Evolutionary conservation across 202 grass and related monocot genomes (phyloP), one percentile per base, ranked within the genome.

Genomic region (Panicum hallii): DNA sequence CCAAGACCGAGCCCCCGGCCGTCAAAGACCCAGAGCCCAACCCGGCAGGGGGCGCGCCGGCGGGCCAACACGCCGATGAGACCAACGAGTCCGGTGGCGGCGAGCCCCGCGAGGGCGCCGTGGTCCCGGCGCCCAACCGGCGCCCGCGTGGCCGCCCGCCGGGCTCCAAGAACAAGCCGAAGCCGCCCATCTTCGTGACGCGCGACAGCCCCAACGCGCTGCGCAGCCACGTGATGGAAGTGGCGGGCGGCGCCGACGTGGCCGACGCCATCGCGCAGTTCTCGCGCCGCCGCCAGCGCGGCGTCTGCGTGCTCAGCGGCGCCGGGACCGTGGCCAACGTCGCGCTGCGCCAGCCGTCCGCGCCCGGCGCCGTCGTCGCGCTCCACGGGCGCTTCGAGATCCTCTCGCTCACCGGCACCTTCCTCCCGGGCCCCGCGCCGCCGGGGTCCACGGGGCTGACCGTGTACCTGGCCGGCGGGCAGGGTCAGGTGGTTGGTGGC

Each of bases 121-220:
- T 94, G 68, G 85, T 90, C 5, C 44, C 72, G 6, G 75, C 87
- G 6, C 84, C 93, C 14, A 90, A 83, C 89, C 89, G 95, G 32
- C 89, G 95, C n/a, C 95, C 95, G 11, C 93, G 96, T 1, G 96
- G 96, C 48, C 88, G 96, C 2, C 96, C 96, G 20, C 89, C 88
- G 30, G 95, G 95, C 0, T 98, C 95, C 45, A 98, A 95, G 93
- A 98, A 98, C 87, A 95, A 98, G 82, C 89, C 95, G 0, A 98
- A 98, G 90, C 91, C 95, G 10, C 95, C 95, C 84, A 95, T 98
- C 80, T 95, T 98, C 73, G 89, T 98, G 48, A 95, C 95, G 19
- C 93, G 93, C 12, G 95, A 95, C 82, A 98, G 95, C 88, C 95
- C 95, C 67, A 95, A 95, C 88, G 91, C 95, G 44, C 93, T 98